These are phyloP conservation scores for Fraxinus ornus DNA, from an alignment of 305 asterid genomes.

Conservation along the genomic window DNA sequence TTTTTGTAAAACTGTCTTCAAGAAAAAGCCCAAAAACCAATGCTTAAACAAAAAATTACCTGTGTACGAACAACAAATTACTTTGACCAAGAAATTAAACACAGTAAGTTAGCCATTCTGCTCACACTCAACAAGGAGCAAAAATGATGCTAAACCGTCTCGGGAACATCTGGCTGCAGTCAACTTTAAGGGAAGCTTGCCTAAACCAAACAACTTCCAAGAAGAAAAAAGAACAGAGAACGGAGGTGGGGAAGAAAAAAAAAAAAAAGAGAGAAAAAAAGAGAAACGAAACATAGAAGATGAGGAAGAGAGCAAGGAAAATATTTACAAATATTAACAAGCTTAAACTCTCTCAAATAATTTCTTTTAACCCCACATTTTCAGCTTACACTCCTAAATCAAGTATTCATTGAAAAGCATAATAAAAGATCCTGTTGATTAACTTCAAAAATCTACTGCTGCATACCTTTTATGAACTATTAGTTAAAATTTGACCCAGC, in stretches of 20 bases:
- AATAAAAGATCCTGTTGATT: constrained; percentile 28
- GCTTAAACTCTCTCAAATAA: constrained; percentile 23
- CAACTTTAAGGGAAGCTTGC: constrained; percentile 58
- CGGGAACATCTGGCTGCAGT: constrained; percentile 56
- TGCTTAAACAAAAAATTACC: constrained; percentile 42
- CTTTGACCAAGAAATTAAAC: constrained; percentile 40
- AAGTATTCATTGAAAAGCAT: constrained; percentile 19
- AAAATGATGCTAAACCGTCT: constrained; percentile 45
- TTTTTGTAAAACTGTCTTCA: neutral
- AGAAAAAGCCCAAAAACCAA: constrained; percentile 17
- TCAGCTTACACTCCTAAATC: constrained; percentile 27
- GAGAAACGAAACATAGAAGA: constrained; percentile 12
- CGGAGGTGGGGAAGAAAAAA: neutral
- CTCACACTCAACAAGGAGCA: constrained; percentile 29
- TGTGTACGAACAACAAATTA: constrained; percentile 44
- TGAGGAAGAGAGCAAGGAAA: constrained; percentile 46
- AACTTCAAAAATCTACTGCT: constrained; percentile 30
- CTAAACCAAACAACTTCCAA: constrained; percentile 53
- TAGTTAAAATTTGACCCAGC: constrained; percentile 45
- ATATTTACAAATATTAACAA: constrained; percentile 19
- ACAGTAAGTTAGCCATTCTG: constrained; percentile 23
- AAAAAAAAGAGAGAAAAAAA: neutral
- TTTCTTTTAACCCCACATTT: constrained; percentile 20
- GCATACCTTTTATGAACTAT: constrained; percentile 61
- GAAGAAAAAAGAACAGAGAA: constrained; percentile 22